phyloP scores from a whole-genome alignment of 306 rosid genomes.

The Quercus rubra region DNA sequence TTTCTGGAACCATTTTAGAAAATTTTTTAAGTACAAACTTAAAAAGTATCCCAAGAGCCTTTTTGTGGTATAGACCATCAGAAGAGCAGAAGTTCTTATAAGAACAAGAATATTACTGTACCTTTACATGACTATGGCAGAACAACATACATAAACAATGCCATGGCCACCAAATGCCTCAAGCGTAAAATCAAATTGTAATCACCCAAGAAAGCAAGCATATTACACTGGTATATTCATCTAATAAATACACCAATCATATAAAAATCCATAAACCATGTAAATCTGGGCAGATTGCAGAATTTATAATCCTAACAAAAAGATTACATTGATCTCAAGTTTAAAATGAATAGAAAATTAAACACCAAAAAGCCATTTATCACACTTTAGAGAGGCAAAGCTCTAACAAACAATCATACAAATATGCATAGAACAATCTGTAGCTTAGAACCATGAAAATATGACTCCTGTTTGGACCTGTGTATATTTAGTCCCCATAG shows the following conservation, averaged over 20 bases:
- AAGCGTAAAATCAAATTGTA: constrained; percentile 4
- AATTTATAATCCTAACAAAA: background rate
- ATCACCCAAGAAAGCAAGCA: background rate
- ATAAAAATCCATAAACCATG: background rate
- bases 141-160: background rate
- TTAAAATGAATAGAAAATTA: background rate
- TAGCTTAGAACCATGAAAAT: background rate
- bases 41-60: background rate
- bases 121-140: background rate
- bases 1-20: background rate
- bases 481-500: background rate
- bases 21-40: background rate
- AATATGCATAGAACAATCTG: background rate
- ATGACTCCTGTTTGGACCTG: background rate
- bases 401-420: background rate
- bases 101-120: background rate
- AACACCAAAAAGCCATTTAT: background rate
- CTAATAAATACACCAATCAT: background rate
- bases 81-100: background rate
- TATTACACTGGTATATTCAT: background rate
- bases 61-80: background rate
- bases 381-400: background rate
- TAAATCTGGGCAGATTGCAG: background rate
- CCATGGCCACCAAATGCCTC: background rate
- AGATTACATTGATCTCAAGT: background rate